Conservation (phyloP, 768 basidiomycete species). For the Boletus pseudo-olivaceus region DNA sequence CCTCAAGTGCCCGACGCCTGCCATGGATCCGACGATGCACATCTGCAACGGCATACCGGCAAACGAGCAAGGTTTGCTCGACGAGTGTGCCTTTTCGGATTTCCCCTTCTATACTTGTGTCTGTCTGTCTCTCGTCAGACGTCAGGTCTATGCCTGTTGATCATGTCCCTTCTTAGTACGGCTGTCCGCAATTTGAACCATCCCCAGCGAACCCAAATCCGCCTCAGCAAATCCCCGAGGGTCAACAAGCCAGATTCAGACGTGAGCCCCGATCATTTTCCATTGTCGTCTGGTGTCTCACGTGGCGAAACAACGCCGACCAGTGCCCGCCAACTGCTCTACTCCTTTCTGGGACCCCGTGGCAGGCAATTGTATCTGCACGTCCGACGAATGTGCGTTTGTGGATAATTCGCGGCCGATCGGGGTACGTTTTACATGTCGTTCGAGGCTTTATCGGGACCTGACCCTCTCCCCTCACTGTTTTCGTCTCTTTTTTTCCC, state of each 20-base stretch:
- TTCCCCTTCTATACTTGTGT: not conserved
- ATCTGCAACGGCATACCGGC: not conserved
- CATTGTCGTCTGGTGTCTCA: not conserved
- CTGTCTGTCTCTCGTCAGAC: not conserved
- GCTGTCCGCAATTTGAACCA: conserved; percentile 54
- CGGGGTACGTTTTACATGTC: conserved; percentile 41
- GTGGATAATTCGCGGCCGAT: conserved; percentile 60
- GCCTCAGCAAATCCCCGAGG: conserved; percentile 42
- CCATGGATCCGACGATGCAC: not conserved
- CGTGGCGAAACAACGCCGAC: not conserved
- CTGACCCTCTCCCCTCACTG: not conserved
- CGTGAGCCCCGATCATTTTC: conserved; percentile 38
- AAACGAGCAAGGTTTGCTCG: not conserved
- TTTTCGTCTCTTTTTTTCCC: too few relatives aligned
- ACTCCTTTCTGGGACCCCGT: conserved; percentile 84
- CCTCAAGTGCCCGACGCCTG: not conserved
- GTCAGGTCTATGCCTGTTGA: not conserved
- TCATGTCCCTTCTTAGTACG: not conserved
- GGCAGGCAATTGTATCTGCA: conserved; percentile 60
- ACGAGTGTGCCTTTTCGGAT: not conserved
- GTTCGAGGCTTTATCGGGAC: not conserved
- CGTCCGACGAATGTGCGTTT: conserved; percentile 54
- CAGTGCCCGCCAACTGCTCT: conserved; percentile 68
- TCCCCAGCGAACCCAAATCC: conserved; percentile 65
- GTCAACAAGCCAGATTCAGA: conserved; percentile 47